Evolutionary conservation across 768 basidiomycete genomes (phyloP), one percentile per base, ranked within the genome.

Genomic region (Boletus reticuloceps): DNA sequence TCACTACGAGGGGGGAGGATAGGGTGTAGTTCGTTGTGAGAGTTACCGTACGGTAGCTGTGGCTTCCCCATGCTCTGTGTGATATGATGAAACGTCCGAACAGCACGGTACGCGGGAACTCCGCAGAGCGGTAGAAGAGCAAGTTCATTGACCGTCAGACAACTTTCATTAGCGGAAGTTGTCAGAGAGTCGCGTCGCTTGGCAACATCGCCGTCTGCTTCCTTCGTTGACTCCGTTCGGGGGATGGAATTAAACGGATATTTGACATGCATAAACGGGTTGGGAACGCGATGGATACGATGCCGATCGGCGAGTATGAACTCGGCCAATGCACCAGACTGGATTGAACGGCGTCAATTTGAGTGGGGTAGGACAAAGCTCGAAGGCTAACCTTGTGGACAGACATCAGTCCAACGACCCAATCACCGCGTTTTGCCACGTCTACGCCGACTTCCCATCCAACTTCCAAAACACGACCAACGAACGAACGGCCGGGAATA

Each of bases 241-340:
- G 58, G 13, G 10, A 49, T 57, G 19, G 62, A 56, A 48, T 65
- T 54, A 57, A 61, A 58, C 2, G 61, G 64, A 14, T 58, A 66
- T 59, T 53, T 68, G 53, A 63, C 44, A 49, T 75, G 75, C 63
- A 69, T 72, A 16, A 75, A 73, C 31, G 86, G 86, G 60, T 86
- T 79, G 0, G 91, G 89, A 10, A 88, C 81, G 16, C 88, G 80
- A 57, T 86, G 82, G 1, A 95, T 71, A 14, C 89, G 82, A 64
- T 86, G 88, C 29, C 89, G 83, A 65, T 96, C 91, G 22, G 87
- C 80, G 25, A 91, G 77, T 56, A 96, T 82, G 74, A 92, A 96
- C 72, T 97, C 91, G n/a, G 91, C 80, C 20, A 96, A 78, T 7
- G 90, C 90, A 47, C 94, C 94, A 60, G 83, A 86, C 91, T 94